Conservation (phyloP, 2,329 filamentous ascomycete species). For the Fusarium abutilonis region DNA sequence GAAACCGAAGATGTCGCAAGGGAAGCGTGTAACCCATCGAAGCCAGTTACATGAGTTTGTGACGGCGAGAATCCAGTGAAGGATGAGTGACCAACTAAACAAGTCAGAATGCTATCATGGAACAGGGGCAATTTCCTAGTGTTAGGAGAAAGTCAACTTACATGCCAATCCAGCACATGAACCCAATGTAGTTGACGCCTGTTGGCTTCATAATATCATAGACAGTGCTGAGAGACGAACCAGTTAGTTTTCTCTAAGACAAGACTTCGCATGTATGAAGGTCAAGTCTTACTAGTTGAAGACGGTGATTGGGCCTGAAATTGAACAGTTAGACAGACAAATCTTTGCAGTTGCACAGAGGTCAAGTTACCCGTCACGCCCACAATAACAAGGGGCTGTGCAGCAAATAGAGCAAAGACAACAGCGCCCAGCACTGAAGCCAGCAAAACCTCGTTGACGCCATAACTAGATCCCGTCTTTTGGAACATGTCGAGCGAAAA, state of each 20-base stretch:
- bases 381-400: constrained; percentile 89
- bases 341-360: not conserved
- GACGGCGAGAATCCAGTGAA: constrained; percentile 85
- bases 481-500: constrained; percentile 95
- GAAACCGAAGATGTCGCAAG: constrained; percentile 93
- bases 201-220: constrained; percentile 85
- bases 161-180: constrained; percentile 93
- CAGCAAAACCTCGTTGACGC: constrained; percentile 91
- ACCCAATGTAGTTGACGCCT: constrained; percentile 83
- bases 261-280: not conserved
- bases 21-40: constrained; percentile 90
- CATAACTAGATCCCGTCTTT: constrained; percentile 84
- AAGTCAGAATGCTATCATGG: constrained; percentile 1
- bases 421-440: constrained; percentile 84
- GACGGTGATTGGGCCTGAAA: constrained; percentile 81
- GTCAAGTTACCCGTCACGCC: constrained; percentile 75
- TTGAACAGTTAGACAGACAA: constrained; percentile 12
- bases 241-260: constrained; percentile 8
- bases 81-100: constrained; percentile 78
- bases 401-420: constrained; percentile 81
- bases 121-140: too few species aligned
- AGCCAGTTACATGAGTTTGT: constrained; percentile 89
- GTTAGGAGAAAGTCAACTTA: constrained; percentile 50
- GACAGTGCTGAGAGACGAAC: constrained; percentile 69
- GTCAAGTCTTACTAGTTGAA: constrained; percentile 76